A percentile compares a stretch with the other conserved stretches of the same genome.
phyloP scores from a whole-genome alignment of 768 basidiomycete species.

The Panaeolus papilionaceus region DNA sequence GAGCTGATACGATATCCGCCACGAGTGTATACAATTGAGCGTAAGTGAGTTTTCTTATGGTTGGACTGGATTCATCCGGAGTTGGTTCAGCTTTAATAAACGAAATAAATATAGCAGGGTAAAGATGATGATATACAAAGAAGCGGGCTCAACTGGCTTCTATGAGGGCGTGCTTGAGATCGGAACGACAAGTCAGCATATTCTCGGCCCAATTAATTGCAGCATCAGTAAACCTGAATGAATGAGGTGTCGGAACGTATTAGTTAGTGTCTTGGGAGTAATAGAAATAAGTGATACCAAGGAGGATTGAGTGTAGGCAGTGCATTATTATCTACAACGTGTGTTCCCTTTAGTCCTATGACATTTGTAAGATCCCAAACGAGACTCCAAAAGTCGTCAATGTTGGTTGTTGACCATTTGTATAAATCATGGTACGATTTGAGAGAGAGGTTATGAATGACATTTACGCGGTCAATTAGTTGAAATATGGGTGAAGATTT shows the following conservation, averaged over 20 bases:
- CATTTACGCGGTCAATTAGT: slow-evolving; percentile 59
- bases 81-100: slow-evolving; percentile 65
- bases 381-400: slow-evolving; percentile 70
- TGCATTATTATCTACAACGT: slow-evolving; percentile 62
- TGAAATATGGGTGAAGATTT: slow-evolving; percentile 51
- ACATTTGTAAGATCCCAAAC: slow-evolving; percentile 76
- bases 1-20: slow-evolving; percentile 60
- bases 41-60: slow-evolving; percentile 57
- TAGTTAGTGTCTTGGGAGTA: slow-evolving; percentile 1
- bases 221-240: slow-evolving; percentile 58
- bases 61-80: slow-evolving; percentile 48
- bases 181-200: slow-evolving; percentile 66
- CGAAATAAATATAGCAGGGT: slow-evolving; percentile 22
- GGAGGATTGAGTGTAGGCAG: slow-evolving; percentile 65
- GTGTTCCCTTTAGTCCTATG: slow-evolving; percentile 64
- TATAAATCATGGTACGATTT: slow-evolving; percentile 68
- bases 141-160: slow-evolving; percentile 58
- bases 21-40: slow-evolving; percentile 63
- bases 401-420: slow-evolving; percentile 64
- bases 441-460: slow-evolving; percentile 48
- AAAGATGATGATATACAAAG: slow-evolving; percentile 30
- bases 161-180: slow-evolving; percentile 67
- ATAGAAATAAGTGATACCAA: slow-evolving; percentile 52
- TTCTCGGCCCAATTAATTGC: slow-evolving; percentile 84
- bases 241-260: slow-evolving; percentile 18